A percentile compares a stretch with the other conserved stretches of the same genome.
phyloP scores from a whole-genome alignment of 106 monocot genomes.

The Dioscorea dumetorum region DNA sequence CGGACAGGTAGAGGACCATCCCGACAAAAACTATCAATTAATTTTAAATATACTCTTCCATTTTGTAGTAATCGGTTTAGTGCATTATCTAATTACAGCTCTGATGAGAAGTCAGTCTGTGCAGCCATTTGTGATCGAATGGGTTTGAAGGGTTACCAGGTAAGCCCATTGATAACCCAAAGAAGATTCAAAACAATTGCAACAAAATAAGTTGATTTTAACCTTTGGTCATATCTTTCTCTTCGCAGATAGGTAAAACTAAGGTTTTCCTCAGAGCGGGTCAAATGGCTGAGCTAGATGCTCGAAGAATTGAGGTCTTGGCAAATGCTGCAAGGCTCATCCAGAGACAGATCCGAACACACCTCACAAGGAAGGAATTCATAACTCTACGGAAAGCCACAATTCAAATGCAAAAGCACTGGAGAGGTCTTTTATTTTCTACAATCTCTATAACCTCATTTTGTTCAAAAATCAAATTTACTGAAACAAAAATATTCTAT shows the following conservation, averaged over 20 bases:
- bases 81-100: constrained; percentile 31
- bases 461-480: background rate
- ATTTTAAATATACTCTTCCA: no score
- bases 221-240: constrained; percentile 2
- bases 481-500: background rate
- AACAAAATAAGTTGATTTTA: background rate
- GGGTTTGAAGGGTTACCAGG: constrained; percentile 97
- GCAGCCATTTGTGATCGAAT: constrained; percentile 72
- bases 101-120: constrained; percentile 89
- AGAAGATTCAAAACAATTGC: background rate
- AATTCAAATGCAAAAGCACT: constrained; percentile 61
- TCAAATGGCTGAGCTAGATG: constrained; percentile 99
- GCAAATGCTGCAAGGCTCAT: constrained; percentile 72
- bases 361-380: constrained; percentile 75
- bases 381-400: constrained; percentile 43
- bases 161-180: constrained; percentile 8
- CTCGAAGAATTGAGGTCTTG: constrained; percentile 86
- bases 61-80: no score
- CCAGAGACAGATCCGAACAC: constrained; percentile 86
- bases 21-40: background rate
- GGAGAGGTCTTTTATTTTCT: constrained; percentile 52
- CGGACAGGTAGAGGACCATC: constrained; percentile 58
- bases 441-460: background rate
- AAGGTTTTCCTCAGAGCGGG: constrained; percentile 99
- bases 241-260: constrained; percentile 86